Percentiles rank a stretch among this genome's conserved stretches.
phyloP scores from a whole-genome alignment of 768 basidiomycete genomes.

The Lentinula edodes region DNA sequence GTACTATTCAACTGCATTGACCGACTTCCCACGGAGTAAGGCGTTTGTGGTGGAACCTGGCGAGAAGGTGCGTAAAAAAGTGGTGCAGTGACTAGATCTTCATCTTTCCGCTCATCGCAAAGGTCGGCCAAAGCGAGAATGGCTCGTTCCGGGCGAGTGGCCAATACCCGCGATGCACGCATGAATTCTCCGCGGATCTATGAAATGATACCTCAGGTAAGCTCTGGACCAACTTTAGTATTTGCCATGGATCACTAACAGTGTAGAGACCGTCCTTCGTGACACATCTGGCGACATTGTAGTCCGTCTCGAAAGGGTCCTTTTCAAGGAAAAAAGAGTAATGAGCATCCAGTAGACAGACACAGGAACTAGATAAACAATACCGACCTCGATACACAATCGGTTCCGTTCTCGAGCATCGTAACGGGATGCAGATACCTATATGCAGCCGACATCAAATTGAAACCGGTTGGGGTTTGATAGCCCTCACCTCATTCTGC shows the following conservation, averaged over 20 bases:
- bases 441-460: slow-evolving; percentile 3
- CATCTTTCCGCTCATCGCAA: slow-evolving; percentile 82
- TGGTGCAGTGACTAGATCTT: slow-evolving; percentile 52
- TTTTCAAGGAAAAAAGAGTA: slow-evolving; percentile 22
- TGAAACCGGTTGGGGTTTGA: not conserved
- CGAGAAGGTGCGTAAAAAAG: slow-evolving; percentile 28
- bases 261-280: slow-evolving; percentile 95
- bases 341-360: not conserved
- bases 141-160: slow-evolving; percentile 74
- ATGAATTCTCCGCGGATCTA: slow-evolving; percentile 99
- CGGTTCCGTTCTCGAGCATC: slow-evolving; percentile 86
- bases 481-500: slow-evolving; percentile 70
- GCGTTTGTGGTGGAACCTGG: slow-evolving; percentile 55
- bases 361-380: not conserved
- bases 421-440: slow-evolving; percentile 51
- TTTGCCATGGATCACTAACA: slow-evolving; percentile 35
- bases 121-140: slow-evolving; percentile 81
- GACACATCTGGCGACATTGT: slow-evolving; percentile 94
- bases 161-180: slow-evolving; percentile 86
- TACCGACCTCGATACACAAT: slow-evolving; percentile 86
- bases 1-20: slow-evolving; percentile 45
- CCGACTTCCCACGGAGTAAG: slow-evolving; percentile 62
- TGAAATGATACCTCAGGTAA: not conserved
- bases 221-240: not conserved
- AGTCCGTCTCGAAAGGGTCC: slow-evolving; percentile 97